Evolutionary conservation across 441 rosid species (phyloP), one percentile per base, ranked within the genome.

Genomic region (Iberis amara): DNA sequence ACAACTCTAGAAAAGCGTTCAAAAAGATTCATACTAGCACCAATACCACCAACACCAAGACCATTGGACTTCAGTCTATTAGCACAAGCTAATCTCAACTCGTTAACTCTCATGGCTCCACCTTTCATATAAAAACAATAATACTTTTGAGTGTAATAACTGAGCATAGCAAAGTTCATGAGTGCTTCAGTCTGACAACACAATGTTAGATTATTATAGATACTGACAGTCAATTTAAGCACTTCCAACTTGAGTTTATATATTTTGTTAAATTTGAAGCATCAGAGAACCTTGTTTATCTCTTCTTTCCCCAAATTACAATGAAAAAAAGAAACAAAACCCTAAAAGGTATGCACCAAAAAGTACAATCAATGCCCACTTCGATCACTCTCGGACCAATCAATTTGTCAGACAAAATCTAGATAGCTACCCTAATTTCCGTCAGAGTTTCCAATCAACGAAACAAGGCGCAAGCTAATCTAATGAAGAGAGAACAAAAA

Each of bases 1-100:
- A 86, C 75, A 40, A 94, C 96, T 66, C 95, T 79, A 52, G 90
- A 77, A 75, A 94, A 86, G 13, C 99, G 79, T 64, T 86, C 90
- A 55, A 89, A 89, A 55, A 89, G 90, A 65, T 89, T 92, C 85
- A 80, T 80, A 4, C 79, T 89, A 49, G 79, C 68, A 43, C 77
- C 75, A 64, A 76, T 80, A 21, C 76, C 85, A 36, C 85, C 85
- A 21, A 81, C 68, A 45, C 76, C 80, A 55, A 71, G 81, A 55
- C 79, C 61, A 31, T 61, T 61, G 63, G 68, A 68, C 35, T 27
- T 68, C 12, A 68, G 57, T 61, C 55, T 61, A 45, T 61, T 33
- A 5, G 39, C 57, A 61, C 59, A 61, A 61, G 68, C 54, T 55
- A 68, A 39, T 39, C 72, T 61, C 24, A 68, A 50, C 68, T 38